Evolutionary conservation across 192 early-diverging fungal species (phyloP).

Genomic region (Podila epicladia): DNA sequence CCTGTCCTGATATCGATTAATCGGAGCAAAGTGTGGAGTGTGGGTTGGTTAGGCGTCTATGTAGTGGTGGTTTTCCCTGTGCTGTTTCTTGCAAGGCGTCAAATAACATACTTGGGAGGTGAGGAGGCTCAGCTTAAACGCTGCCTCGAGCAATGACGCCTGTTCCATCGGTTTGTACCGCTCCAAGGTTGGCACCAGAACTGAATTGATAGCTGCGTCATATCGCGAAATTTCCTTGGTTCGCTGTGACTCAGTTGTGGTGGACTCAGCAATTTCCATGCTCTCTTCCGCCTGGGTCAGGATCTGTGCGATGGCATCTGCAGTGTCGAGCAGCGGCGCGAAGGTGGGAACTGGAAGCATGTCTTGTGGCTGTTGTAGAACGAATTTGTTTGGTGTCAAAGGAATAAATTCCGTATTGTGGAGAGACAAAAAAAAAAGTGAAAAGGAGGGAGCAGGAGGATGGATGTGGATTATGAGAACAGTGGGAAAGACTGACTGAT

Average conservation of each 20-base stretch:
- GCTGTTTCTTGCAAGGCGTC: background rate
- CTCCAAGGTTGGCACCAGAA: slow-evolving; percentile 9
- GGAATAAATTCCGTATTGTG: background rate
- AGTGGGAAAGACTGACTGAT: no score
- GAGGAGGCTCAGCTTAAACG: slow-evolving; percentile 41
- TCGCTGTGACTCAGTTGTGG: background rate
- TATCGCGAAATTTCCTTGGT: background rate
- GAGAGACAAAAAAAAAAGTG: background rate
- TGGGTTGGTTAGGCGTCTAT: background rate
- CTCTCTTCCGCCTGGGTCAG: background rate
- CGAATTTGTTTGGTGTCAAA: background rate
- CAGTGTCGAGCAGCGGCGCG: slow-evolving; percentile 22
- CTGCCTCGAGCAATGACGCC: slow-evolving; percentile 17
- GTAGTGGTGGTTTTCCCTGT: background rate
- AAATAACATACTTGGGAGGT: slow-evolving; percentile 26
- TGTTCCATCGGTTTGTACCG: slow-evolving; percentile 15
- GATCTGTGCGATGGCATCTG: slow-evolving; percentile 13
- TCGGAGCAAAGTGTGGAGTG: background rate
- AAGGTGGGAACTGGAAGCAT: slow-evolving; percentile 18
- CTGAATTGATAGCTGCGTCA: slow-evolving; percentile 14
- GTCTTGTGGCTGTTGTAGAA: background rate
- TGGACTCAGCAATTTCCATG: background rate
- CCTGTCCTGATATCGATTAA: slow-evolving; percentile 15
- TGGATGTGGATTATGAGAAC: no score
- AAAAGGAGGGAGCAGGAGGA: no score